phyloP scores from a whole-genome alignment of 1,284 basidiomycete genomes.

The Sporisorium iseilematis-ciliati region DNA sequence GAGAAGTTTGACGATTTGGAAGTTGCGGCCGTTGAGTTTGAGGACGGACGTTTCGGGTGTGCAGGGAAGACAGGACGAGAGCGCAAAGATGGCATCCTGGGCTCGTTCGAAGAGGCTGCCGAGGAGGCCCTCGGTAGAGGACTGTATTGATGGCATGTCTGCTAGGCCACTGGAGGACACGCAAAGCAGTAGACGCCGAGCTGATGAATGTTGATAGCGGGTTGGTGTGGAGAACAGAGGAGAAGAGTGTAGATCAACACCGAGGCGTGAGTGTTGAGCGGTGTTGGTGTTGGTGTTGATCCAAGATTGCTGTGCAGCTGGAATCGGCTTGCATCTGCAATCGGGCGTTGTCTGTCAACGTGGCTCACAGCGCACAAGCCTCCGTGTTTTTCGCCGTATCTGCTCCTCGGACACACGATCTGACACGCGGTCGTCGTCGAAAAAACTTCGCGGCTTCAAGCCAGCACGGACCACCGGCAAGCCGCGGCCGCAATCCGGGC shows the following conservation, averaged over 20 bases:
- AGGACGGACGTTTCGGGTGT: constrained; percentile 50
- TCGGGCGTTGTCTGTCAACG: constrained; percentile 6
- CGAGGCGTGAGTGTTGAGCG: too few relatives aligned
- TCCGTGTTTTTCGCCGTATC: constrained; percentile 2
- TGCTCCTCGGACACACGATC: constrained; percentile 1
- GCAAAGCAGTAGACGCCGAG: too few relatives aligned
- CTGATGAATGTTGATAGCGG: too few relatives aligned
- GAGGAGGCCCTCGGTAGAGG: constrained; percentile 25
- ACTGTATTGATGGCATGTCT: constrained; percentile 41
- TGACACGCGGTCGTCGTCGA: not conserved
- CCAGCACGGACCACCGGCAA: constrained; percentile 32
- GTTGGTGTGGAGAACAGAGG: not conserved
- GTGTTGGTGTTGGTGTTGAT: constrained; percentile 13
- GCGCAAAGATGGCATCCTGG: constrained; percentile 59
- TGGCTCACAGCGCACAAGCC: not conserved
- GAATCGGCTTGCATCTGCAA: constrained; percentile 3
- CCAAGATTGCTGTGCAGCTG: not conserved
- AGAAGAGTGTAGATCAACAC: constrained; percentile 32
- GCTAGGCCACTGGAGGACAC: not conserved
- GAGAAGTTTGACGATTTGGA: constrained; percentile 64
- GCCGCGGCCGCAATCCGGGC: constrained; percentile 30
- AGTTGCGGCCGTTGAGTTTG: constrained; percentile 63
- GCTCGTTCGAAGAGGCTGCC: constrained; percentile 43
- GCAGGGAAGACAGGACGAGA: constrained; percentile 58
- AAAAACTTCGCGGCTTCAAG: not conserved